Percentiles rank a stretch among this genome's conserved stretches.
Evolutionary conservation across 768 basidiomycete genomes (phyloP).

Genomic region (Russula vinacea): DNA sequence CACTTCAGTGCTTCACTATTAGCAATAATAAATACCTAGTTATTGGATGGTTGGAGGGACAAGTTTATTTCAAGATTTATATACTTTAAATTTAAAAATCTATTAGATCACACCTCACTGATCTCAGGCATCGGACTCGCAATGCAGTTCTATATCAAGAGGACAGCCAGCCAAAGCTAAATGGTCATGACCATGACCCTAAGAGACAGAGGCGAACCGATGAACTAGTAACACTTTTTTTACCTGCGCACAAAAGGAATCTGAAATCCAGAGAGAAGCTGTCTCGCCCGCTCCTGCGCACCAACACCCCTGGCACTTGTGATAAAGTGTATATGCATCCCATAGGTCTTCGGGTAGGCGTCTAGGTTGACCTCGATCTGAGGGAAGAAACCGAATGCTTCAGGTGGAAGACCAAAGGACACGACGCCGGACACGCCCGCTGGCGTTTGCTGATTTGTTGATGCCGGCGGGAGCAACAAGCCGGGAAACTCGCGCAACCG

Average conservation of each 20-base stretch:
- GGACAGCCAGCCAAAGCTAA: neutral
- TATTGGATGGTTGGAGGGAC: neutral
- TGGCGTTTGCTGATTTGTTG: conserved; percentile 66
- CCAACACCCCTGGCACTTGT: conserved; percentile 86
- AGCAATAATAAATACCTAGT: neutral
- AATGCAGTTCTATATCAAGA: conserved; percentile 1
- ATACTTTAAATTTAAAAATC: too few relatives aligned
- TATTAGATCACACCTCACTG: neutral
- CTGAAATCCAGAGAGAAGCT: conserved; percentile 86
- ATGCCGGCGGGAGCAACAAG: conserved; percentile 70
- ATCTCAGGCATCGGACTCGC: neutral
- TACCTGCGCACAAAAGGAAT: conserved; percentile 68
- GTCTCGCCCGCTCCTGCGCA: conserved; percentile 84
- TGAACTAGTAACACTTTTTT: neutral
- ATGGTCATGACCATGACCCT: neutral
- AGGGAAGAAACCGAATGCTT: conserved; percentile 88
- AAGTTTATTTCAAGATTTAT: neutral
- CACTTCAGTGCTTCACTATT: too few relatives aligned
- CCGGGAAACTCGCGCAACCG: conserved; percentile 89
- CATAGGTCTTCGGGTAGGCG: conserved; percentile 78
- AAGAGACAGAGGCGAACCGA: neutral
- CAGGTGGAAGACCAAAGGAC: conserved; percentile 78
- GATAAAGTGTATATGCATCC: conserved; percentile 93
- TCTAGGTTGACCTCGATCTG: conserved; percentile 95
- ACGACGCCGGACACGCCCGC: conserved; percentile 84